Base-by-base conservation (phyloP, 2,329 filamentous ascomycete species). In the Aspergillus oerlinghausenensis region DNA sequence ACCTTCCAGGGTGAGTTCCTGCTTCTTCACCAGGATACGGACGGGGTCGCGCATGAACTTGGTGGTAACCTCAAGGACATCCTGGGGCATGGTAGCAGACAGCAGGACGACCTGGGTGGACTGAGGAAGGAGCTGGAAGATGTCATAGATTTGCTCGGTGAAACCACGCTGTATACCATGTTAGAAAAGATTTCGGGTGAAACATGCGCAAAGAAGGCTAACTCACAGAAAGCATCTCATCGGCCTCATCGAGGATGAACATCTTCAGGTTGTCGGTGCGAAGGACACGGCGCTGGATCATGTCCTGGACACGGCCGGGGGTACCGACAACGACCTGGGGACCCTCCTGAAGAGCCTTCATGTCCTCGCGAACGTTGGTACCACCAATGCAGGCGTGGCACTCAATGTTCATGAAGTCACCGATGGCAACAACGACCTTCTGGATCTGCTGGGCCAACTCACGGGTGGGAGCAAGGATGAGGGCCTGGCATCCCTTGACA, bases 11-110 rank as follows among this genome's bases (percentile, higher is more conserved):
- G 94, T 99, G 79, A 99, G 88, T 79, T 99, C 94, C 75, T 95
- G 93, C 87, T 96, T 96, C 89, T 99, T 99, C 80, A 99, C 94
- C 69, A 99, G 85, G 75, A 99, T 97, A 75, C 94, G 92, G 78
- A 99, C 90, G 67, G 94, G 94, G 80, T 99, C 94, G 71, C 92
- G 92, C 94, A 99, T 99, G 86, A 99, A 99, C 84, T 97, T 97
- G 82, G 93, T 97, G 75, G 94, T 99, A 75, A 99, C 92, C 83
- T 99, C 94, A 60, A 99, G 88, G 62, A 99, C 94, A 75, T 99
- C 94, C 84, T 97, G 92, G 73, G 94, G 94, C 88, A 99, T 96
- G 77, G 94, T 99, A 72, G 94, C 94, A 59, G 94, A 97, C 55
- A 99, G 87, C 57, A 99, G 90, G 67, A 97, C 93, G 66, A 99